Conservation (phyloP, 1,139 yeast genomes). For the Kazachstania sp. region DNA sequence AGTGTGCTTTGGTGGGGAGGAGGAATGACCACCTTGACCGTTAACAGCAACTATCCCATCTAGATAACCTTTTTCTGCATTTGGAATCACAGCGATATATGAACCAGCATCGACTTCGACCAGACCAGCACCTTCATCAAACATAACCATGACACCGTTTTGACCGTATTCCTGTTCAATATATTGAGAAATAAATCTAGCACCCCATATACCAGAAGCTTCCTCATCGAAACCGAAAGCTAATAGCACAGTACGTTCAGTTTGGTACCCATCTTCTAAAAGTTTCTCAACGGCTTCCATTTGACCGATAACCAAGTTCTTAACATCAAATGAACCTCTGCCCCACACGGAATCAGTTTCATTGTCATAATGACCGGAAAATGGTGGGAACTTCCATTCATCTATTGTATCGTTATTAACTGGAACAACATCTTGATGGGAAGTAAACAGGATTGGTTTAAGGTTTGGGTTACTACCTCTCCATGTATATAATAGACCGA, state of each 20-base stretch:
- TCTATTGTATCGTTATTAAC: conserved; percentile 48
- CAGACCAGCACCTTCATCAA: conserved; percentile 63
- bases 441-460: conserved; percentile 61
- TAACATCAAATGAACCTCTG: conserved; percentile 59
- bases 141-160: conserved; percentile 45
- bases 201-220: conserved; percentile 52
- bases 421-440: conserved; percentile 82
- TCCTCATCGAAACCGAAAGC: conserved; percentile 74
- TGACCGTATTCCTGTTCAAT: conserved; percentile 46
- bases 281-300: conserved; percentile 51
- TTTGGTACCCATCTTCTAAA: conserved; percentile 38
- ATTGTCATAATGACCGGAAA: conserved; percentile 60
- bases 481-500: conserved; percentile 62
- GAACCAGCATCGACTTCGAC: conserved; percentile 23
- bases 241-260: conserved; percentile 47
- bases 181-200: conserved; percentile 36
- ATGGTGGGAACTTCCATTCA: conserved; percentile 65
- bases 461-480: conserved; percentile 45
- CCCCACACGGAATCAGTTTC: conserved; percentile 42
- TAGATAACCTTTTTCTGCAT: not conserved
- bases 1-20: conserved; percentile 61
- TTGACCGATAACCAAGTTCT: conserved; percentile 47
- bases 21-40: conserved; percentile 67
- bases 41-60: conserved; percentile 44
- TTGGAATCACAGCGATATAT: not conserved